Evolutionary conservation across 2,329 filamentous ascomycete species (phyloP).

Genomic region (Xylariaceae sp.): DNA sequence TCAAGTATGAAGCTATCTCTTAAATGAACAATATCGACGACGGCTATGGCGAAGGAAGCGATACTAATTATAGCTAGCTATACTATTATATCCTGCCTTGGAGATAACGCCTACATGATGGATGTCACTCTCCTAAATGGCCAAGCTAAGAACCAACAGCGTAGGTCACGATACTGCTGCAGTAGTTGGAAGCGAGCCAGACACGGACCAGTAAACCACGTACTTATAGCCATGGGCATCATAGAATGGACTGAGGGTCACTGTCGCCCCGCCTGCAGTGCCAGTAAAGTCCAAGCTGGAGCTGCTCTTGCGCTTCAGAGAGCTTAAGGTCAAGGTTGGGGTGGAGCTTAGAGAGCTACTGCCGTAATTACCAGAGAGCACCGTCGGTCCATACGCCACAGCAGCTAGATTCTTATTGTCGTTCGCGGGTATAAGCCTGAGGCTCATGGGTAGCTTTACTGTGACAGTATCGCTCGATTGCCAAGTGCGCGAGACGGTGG

Average conservation of each 20-base stretch:
- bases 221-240: slow-evolving; percentile 52
- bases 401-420: slow-evolving; percentile 53
- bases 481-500: slow-evolving; percentile 51
- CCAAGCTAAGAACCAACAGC: background rate
- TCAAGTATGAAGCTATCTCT: background rate
- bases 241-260: slow-evolving; percentile 49
- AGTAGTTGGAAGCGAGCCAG: slow-evolving; percentile 26
- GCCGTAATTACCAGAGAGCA: slow-evolving; percentile 56
- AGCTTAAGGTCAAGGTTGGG: slow-evolving; percentile 43
- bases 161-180: background rate
- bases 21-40: too few relatives aligned
- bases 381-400: slow-evolving; percentile 54
- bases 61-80: background rate
- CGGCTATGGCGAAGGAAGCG: too few relatives aligned
- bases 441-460: slow-evolving; percentile 53
- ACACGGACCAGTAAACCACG: slow-evolving; percentile 49
- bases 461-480: slow-evolving; percentile 50
- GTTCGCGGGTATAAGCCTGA: slow-evolving; percentile 53
- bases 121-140: background rate
- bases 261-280: slow-evolving; percentile 39
- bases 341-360: slow-evolving; percentile 31
- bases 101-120: background rate
- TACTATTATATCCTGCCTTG: background rate
- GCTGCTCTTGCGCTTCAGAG: slow-evolving; percentile 35
- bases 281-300: slow-evolving; percentile 44